Conservation (phyloP, 805 yeast species). For the Trichomonascus vanleenenianus region DNA sequence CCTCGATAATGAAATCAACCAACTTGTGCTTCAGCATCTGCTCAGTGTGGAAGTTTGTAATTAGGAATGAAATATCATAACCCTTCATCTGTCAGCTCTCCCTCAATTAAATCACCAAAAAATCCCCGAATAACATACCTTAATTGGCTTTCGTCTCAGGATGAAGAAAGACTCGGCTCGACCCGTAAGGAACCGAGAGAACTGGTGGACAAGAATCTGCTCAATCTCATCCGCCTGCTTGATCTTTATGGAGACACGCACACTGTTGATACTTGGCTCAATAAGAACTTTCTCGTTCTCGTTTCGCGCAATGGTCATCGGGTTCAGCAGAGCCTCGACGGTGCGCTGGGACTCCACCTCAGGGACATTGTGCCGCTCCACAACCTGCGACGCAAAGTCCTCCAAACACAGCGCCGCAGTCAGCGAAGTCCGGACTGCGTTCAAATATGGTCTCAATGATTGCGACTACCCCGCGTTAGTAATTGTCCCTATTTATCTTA, state of each 20-base stretch:
- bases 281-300: slow-evolving; percentile 88
- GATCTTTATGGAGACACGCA: slow-evolving; percentile 82
- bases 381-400: slow-evolving; percentile 90
- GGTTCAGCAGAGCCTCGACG: slow-evolving; percentile 72
- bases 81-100: slow-evolving; percentile 43
- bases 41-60: slow-evolving; percentile 92
- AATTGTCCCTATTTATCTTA: no score
- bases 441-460: slow-evolving; percentile 89
- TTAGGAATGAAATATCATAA: slow-evolving; percentile 85
- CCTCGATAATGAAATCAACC: slow-evolving; percentile 90
- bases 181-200: slow-evolving; percentile 86
- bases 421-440: slow-evolving; percentile 87
- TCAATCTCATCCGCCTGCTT: slow-evolving; percentile 98
- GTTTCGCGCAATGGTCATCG: slow-evolving; percentile 85
- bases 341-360: slow-evolving; percentile 70
- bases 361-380: slow-evolving; percentile 95
- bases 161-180: slow-evolving; percentile 94
- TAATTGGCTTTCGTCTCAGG: slow-evolving; percentile 81
- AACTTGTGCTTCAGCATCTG: slow-evolving; percentile 91
- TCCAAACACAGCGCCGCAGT: slow-evolving; percentile 90
- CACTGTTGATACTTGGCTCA: slow-evolving; percentile 89
- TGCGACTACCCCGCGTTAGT: slow-evolving; percentile 76
- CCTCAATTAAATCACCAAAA: not conserved
- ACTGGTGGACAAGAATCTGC: slow-evolving; percentile 86
- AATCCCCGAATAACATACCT: slow-evolving; percentile 24